Evolutionary conservation across 768 basidiomycete species (phyloP).

Genomic region (Panellus pusillus): DNA sequence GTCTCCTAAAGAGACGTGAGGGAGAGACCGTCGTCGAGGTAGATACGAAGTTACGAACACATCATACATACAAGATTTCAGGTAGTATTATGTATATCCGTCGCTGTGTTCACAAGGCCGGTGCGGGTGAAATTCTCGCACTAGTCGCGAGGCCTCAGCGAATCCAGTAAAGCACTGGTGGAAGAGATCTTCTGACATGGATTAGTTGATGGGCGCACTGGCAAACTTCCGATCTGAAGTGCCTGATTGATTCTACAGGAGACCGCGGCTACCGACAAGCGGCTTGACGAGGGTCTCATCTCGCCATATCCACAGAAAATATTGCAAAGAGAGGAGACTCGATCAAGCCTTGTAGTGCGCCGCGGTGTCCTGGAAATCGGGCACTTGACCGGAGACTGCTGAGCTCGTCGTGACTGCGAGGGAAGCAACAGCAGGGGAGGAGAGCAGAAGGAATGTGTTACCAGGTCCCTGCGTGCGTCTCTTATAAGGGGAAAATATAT

Average conservation of each 20-base stretch:
- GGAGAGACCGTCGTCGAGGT: not conserved
- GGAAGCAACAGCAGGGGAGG: not conserved
- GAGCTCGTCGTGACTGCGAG: too few relatives aligned
- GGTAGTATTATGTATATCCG: too few relatives aligned
- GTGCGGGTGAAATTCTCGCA: too few relatives aligned
- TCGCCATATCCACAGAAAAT: not conserved
- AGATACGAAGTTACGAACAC: not conserved
- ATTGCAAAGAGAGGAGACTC: conserved; percentile 1
- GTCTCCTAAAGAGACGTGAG: not conserved
- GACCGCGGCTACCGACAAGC: conserved; percentile 23
- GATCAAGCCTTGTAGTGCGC: conserved; percentile 19
- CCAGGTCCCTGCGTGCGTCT: not conserved
- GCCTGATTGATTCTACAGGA: not conserved
- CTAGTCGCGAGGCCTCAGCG: too few relatives aligned
- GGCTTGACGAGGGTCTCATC: conserved; percentile 17
- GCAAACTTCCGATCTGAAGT: not conserved
- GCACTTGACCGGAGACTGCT: too few relatives aligned
- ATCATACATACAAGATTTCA: too few relatives aligned
- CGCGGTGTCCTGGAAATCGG: conserved; percentile 9
- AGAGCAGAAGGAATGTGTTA: not conserved
- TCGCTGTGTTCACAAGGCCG: too few relatives aligned
- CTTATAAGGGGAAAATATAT: conserved; percentile 1
- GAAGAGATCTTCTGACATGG: too few relatives aligned
- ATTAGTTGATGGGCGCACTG: too few relatives aligned
- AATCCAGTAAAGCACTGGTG: too few relatives aligned